Conservation (phyloP, 805 yeast species). For the Kodamaea hsintzibuensis region DNA sequence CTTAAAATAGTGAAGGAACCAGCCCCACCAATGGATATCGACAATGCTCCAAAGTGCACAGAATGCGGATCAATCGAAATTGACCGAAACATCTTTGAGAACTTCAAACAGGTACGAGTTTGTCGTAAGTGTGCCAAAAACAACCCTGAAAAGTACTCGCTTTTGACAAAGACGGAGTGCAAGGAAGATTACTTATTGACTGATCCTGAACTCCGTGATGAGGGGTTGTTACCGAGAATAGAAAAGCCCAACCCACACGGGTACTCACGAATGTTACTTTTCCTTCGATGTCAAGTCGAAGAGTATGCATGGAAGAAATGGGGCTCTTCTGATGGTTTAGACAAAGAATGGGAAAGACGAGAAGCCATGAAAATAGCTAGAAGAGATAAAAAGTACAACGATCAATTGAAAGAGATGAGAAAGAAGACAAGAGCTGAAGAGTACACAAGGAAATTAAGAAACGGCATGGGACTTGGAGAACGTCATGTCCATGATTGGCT, state of each 20-base stretch:
- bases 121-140: constrained; percentile 76
- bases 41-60: constrained; percentile 74
- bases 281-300: constrained; percentile 88
- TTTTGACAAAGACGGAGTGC: constrained; percentile 94
- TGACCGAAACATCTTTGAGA: constrained; percentile 66
- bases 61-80: constrained; percentile 84
- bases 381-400: constrained; percentile 75
- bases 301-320: constrained; percentile 90
- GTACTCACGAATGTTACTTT: constrained; percentile 90
- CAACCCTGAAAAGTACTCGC: constrained; percentile 83
- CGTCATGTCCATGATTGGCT: constrained; percentile 79
- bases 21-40: constrained; percentile 73
- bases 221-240: constrained; percentile 63
- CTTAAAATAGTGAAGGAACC: constrained; percentile 48
- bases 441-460: constrained; percentile 67
- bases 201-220: constrained; percentile 86
- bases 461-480: constrained; percentile 53
- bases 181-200: constrained; percentile 89
- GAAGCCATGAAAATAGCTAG: constrained; percentile 71
- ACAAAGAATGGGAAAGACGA: constrained; percentile 87
- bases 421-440: constrained; percentile 91
- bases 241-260: constrained; percentile 96
- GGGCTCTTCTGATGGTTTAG: constrained; percentile 88
- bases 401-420: constrained; percentile 83
- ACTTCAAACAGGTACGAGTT: constrained; percentile 68